Base-by-base conservation (phyloP, 805 yeast species). In the Ogataea methanolica region DNA sequence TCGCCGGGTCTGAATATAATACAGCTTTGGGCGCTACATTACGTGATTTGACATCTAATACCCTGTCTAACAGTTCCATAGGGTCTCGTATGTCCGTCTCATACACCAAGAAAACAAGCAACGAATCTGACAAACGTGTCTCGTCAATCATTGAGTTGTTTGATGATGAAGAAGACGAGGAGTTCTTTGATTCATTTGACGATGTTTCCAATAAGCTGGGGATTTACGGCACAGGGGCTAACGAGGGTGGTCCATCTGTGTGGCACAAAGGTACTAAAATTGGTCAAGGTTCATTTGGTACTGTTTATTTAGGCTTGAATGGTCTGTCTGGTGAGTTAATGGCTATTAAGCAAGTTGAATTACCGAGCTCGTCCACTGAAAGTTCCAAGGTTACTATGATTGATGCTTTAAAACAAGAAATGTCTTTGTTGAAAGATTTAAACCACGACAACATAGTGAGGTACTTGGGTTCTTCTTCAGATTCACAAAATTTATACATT, bases 251-350 rank as follows among this genome's bases (percentile, higher is more conserved):
- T 0, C 94, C 96, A 4, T 75, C 81, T 36, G 80, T 87, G 39
- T 94, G 99, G 99, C 75, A 90, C 39, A 86, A 86, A 57, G 99
- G 99, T 41, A 88, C 96, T 0, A 73, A 90, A 41, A 89, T 94
- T 54, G 99, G 99, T 0, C 83, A 92, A 9, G 99, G 99, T 3
- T 84, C 95, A 50, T 94, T 90, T 72, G 99, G 98, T 33, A 83
- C 88, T 2, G 99, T 94, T 1, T 91, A 85, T 52, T 70, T 94
- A 35, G 99, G 97, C 0, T 82, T 94, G 82, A 88, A 91, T 62
- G 86, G 96, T 1, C 67, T 84, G 33, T 90, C 96, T 0, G 99
- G 99, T 39, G 98, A 90, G 62, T 72, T 94, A 44, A 88, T 92
- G 96, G 99, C 98, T 1, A 97, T 94, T 17, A 94, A 94, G 61